These are phyloP conservation scores for Auricularia sp. DNA, from an alignment of 768 basidiomycete genomes.

Conservation along the genomic window DNA sequence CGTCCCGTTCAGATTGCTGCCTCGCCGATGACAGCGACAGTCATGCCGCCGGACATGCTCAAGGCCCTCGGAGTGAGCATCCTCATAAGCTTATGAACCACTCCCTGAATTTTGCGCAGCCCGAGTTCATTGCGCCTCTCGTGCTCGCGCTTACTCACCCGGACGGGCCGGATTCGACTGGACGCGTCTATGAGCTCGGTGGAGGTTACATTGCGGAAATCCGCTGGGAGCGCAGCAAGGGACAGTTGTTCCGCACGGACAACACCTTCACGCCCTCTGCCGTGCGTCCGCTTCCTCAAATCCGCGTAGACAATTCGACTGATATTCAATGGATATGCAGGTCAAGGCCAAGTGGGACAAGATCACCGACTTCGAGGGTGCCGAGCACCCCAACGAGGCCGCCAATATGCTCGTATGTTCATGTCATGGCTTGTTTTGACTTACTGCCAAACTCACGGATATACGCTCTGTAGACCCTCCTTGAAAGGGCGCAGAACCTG, in stretches of 20 bases:
- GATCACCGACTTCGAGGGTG: constrained; percentile 66
- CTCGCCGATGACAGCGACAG: constrained; percentile 88
- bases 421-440: too few relatives aligned
- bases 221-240: constrained; percentile 86
- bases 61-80: constrained; percentile 60
- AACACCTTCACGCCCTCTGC: constrained; percentile 88
- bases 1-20: constrained; percentile 63
- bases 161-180: constrained; percentile 66
- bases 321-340: constrained; percentile 25
- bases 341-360: constrained; percentile 75
- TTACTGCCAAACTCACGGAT: too few relatives aligned
- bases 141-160: constrained; percentile 83
- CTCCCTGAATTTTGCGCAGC: constrained; percentile 30
- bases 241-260: constrained; percentile 83
- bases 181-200: constrained; percentile 84
- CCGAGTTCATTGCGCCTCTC: constrained; percentile 86
- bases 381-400: not conserved
- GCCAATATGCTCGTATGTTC: constrained; percentile 8
- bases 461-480: too few relatives aligned
- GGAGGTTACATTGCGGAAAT: constrained; percentile 88
- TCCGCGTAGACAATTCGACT: too few relatives aligned
- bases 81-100: too few relatives aligned
- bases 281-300: constrained; percentile 26
- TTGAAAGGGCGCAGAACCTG: constrained; percentile 31
- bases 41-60: constrained; percentile 91